Percentiles rank a stretch among this genome's conserved stretches.
Evolutionary conservation across 805 yeast genomes (phyloP).

Genomic region (Clavispora carvajalis): DNA sequence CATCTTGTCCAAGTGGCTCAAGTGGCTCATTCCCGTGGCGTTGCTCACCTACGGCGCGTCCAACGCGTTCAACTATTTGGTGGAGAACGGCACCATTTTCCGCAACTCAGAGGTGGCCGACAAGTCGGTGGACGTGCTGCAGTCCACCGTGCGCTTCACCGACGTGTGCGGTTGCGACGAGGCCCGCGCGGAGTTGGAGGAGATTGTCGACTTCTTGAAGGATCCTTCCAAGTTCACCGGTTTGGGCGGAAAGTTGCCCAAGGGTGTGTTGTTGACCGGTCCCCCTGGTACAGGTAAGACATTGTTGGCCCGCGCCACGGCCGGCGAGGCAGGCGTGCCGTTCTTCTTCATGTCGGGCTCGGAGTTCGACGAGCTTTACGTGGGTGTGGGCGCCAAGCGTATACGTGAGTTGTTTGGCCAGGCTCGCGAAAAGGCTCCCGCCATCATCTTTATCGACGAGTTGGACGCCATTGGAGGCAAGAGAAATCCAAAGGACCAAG

Average conservation of each 20-base stretch:
- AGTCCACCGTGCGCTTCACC: conserved; percentile 78
- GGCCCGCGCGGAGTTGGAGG: conserved; percentile 95
- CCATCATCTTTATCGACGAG: conserved; percentile 95
- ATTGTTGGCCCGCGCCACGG: conserved; percentile 92
- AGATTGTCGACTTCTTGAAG: conserved; percentile 93
- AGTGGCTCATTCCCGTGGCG: conserved; percentile 82
- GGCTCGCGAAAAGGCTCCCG: conserved; percentile 94
- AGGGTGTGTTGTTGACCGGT: conserved; percentile 93
- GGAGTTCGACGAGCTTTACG: conserved; percentile 95
- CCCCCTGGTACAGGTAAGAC: conserved; percentile 99
- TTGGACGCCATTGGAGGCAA: conserved; percentile 98
- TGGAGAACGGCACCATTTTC: conserved; percentile 78
- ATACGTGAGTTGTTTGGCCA: conserved; percentile 90
- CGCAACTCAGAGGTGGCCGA: conserved; percentile 69
- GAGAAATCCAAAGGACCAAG: conserved; percentile 96
- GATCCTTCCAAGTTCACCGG: conserved; percentile 97
- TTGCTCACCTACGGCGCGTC: conserved; percentile 76
- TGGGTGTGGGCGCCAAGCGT: conserved; percentile 98
- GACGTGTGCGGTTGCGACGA: conserved; percentile 98
- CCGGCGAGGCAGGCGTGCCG: conserved; percentile 99
- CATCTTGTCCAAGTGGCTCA: conserved; percentile 77
- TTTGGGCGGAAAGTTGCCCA: conserved; percentile 94
- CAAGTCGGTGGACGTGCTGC: conserved; percentile 76
- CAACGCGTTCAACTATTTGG: conserved; percentile 68
- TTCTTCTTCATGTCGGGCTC: conserved; percentile 98